These are phyloP conservation scores for Cytospora schulzeri DNA, from an alignment of 2,329 filamentous ascomycete genomes.

Conservation along the genomic window DNA sequence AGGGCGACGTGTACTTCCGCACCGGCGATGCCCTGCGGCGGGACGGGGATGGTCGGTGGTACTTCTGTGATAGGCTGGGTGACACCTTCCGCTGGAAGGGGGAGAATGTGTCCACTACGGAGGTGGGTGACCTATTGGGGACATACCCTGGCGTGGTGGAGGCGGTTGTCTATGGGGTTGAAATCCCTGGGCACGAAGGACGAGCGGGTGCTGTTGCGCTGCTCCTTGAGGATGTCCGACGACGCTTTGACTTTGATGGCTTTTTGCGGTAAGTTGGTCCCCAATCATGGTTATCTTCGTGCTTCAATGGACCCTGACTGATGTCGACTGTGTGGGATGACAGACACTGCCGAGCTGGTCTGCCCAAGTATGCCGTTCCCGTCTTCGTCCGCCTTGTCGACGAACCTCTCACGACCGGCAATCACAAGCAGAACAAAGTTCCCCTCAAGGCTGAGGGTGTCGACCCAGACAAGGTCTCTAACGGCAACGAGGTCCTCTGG, in stretches of 20 bases:
- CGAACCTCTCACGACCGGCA: slow-evolving; percentile 64
- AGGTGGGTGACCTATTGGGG: slow-evolving; percentile 67
- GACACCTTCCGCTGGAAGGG: slow-evolving; percentile 78
- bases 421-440: slow-evolving; percentile 81
- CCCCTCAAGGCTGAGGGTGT: slow-evolving; percentile 69
- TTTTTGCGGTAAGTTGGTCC: slow-evolving; percentile 50
- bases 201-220: slow-evolving; percentile 67
- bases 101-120: slow-evolving; percentile 67
- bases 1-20: slow-evolving; percentile 70
- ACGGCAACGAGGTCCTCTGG: slow-evolving; percentile 50
- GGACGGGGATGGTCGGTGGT: slow-evolving; percentile 66
- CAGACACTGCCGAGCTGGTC: slow-evolving; percentile 56
- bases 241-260: slow-evolving; percentile 59
- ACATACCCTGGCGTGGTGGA: slow-evolving; percentile 61
- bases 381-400: slow-evolving; percentile 68
- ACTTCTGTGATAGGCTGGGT: slow-evolving; percentile 68
- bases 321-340: neutral
- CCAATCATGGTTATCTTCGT: neutral
- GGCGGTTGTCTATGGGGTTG: slow-evolving; percentile 71
- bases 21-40: slow-evolving; percentile 67
- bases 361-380: slow-evolving; percentile 76
- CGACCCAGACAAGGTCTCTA: slow-evolving; percentile 52
- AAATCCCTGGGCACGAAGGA: slow-evolving; percentile 67
- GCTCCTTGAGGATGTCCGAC: slow-evolving; percentile 52
- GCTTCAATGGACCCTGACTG: neutral